Percentiles rank a stretch among this genome's conserved stretches.
phyloP scores from a whole-genome alignment of 495 filamentous ascomycete species.

The Ramalina peruviana region DNA sequence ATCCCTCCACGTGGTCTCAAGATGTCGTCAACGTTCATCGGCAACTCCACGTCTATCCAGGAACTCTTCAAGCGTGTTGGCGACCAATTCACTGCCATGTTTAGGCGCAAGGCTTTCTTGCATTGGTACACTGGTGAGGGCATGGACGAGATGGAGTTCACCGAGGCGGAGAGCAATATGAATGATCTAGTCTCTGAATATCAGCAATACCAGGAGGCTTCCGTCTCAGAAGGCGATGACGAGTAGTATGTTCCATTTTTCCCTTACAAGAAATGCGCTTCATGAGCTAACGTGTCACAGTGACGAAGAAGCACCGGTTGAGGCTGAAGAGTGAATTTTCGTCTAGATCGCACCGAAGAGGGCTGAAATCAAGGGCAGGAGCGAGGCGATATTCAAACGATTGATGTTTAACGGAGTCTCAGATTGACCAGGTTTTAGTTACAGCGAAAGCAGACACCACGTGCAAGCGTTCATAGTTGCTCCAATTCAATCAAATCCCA shows the following conservation, averaged over 20 bases:
- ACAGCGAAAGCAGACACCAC: conserved; percentile 5
- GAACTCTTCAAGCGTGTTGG: conserved; percentile 99
- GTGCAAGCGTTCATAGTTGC: background rate
- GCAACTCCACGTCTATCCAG: conserved; percentile 99
- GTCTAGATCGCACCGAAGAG: background rate
- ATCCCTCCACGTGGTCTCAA: conserved; percentile 95
- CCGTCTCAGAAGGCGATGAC: conserved; percentile 62
- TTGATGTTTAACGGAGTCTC: conserved; percentile 10
- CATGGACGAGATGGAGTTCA: conserved; percentile 99
- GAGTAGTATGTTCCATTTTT: conserved; percentile 34
- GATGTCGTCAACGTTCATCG: conserved; percentile 99
- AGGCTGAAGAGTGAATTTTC: conserved; percentile 31
- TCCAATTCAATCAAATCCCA: no score
- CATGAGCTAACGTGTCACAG: background rate
- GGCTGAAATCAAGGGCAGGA: background rate
- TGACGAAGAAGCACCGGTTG: conserved; percentile 36
- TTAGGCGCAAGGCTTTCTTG: conserved; percentile 99
- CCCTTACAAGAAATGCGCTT: background rate
- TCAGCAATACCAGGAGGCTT: conserved; percentile 99
- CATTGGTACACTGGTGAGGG: conserved; percentile 99
- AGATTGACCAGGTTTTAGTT: conserved; percentile 6
- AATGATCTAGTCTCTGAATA: conserved; percentile 99
- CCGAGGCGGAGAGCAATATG: conserved; percentile 99
- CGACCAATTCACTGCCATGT: conserved; percentile 99
- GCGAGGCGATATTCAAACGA: conserved; percentile 5